phyloP scores from a whole-genome alignment of 352 stramenopile genomes.

The Phytopythium vexans region DNA sequence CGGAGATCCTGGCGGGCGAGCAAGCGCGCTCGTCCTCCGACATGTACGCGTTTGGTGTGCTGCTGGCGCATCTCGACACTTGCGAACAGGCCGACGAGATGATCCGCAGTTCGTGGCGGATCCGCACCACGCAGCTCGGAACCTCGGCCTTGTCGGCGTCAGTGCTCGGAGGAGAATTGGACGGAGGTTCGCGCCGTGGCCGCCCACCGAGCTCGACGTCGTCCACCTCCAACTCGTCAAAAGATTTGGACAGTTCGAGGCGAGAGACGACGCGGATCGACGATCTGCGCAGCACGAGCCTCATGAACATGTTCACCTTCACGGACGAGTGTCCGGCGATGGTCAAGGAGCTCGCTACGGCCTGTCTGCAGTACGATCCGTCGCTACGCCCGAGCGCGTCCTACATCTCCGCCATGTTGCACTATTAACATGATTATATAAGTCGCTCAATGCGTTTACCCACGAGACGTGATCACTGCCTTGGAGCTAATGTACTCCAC shows the following conservation, averaged over 20 bases:
- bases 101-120: conserved; percentile 52
- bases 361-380: conserved; percentile 69
- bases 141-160: conserved; percentile 10
- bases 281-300: conserved; percentile 30
- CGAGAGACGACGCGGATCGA: conserved; percentile 27
- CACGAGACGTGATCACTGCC: too few relatives aligned
- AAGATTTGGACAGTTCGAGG: conserved; percentile 19
- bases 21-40: conserved; percentile 43
- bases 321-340: conserved; percentile 55
- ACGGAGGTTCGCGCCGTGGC: neutral
- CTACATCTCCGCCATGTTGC: conserved; percentile 76
- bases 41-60: conserved; percentile 72
- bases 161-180: conserved; percentile 10
- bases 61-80: conserved; percentile 60
- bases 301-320: conserved; percentile 67
- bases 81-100: conserved; percentile 60
- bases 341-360: conserved; percentile 52
- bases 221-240: conserved; percentile 16
- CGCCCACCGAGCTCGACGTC: neutral
- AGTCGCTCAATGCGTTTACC: neutral
- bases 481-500: too few relatives aligned
- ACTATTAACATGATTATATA: conserved; percentile 17
- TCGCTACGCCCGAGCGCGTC: conserved; percentile 64
- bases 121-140: conserved; percentile 38
- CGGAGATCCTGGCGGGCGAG: conserved; percentile 51